These are phyloP conservation scores for Acorus calamus DNA, from an alignment of 106 monocot species.

Conservation along the genomic window DNA sequence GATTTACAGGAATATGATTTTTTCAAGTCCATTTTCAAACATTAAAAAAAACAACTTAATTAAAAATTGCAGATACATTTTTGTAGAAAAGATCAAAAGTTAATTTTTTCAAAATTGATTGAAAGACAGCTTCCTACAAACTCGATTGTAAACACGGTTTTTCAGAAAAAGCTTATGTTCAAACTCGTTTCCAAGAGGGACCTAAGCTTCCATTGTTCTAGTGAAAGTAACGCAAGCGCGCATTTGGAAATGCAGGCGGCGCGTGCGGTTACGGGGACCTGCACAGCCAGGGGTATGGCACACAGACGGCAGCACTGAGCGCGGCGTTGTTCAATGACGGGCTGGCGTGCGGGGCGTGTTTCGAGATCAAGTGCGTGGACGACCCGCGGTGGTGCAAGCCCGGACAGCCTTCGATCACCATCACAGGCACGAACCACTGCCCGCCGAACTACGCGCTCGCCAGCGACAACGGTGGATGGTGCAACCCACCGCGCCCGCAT, in stretches of 20 bases:
- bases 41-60: too few relatives aligned
- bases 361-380: constrained; percentile 33
- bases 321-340: constrained; percentile 13
- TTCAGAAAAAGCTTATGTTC: neutral
- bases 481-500: constrained; percentile 42
- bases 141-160: neutral
- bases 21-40: too few relatives aligned
- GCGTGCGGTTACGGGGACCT: constrained; percentile 44
- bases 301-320: constrained; percentile 23
- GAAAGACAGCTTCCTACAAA: neutral
- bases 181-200: too few relatives aligned
- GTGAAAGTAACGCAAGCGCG: too few relatives aligned
- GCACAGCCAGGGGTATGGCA: constrained; percentile 32
- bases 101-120: too few relatives aligned
- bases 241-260: constrained; percentile 14
- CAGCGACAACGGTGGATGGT: constrained; percentile 47
- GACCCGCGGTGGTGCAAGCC: constrained; percentile 17
- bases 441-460: constrained; percentile 33
- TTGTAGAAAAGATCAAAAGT: too few relatives aligned
- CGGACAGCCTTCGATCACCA: constrained; percentile 15
- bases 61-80: too few relatives aligned
- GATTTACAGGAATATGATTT: too few relatives aligned
- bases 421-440: constrained; percentile 38
- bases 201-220: too few relatives aligned
- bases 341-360: constrained; percentile 15